phyloP scores from a whole-genome alignment of 768 basidiomycete species.

The Amylocystis lapponica region DNA sequence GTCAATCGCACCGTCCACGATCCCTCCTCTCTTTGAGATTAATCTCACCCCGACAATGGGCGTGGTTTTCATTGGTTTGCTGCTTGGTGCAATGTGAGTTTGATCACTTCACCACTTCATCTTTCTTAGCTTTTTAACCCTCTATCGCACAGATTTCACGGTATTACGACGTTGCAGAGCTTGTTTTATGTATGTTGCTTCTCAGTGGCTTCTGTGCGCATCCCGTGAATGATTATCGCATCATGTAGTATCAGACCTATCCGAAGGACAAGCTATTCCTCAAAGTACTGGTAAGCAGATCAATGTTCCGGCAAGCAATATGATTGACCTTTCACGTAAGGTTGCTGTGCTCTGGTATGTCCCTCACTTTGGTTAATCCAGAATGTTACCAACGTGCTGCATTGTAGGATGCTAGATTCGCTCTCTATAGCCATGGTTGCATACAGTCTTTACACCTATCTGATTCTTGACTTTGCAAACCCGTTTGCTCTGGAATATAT shows the following conservation, averaged over 20 bases:
- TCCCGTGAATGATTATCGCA: neutral
- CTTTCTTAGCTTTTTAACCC: too few species aligned
- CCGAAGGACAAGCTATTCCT: neutral
- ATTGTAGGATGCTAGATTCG: neutral
- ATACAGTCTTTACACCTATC: neutral
- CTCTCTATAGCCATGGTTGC: neutral
- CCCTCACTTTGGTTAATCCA: too few species aligned
- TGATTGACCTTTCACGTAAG: neutral
- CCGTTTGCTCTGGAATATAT: neutral
- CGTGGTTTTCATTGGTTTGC: neutral
- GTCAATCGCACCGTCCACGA: too few species aligned
- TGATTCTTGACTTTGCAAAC: neutral
- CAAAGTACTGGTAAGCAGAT: neutral
- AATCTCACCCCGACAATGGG: slow-evolving; percentile 1
- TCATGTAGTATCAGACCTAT: neutral
- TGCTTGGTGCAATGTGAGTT: neutral
- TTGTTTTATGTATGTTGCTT: neutral
- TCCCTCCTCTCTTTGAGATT: too few species aligned
- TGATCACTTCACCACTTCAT: too few species aligned
- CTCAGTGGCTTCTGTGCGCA: neutral
- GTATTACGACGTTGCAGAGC: neutral
- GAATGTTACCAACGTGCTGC: too few species aligned
- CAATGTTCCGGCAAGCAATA: neutral
- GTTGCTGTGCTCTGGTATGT: neutral
- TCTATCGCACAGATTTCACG: neutral